These are phyloP conservation scores for Arthrobotrys pseudoclavata DNA, from an alignment of 2,329 filamentous ascomycete genomes.

Conservation along the genomic window DNA sequence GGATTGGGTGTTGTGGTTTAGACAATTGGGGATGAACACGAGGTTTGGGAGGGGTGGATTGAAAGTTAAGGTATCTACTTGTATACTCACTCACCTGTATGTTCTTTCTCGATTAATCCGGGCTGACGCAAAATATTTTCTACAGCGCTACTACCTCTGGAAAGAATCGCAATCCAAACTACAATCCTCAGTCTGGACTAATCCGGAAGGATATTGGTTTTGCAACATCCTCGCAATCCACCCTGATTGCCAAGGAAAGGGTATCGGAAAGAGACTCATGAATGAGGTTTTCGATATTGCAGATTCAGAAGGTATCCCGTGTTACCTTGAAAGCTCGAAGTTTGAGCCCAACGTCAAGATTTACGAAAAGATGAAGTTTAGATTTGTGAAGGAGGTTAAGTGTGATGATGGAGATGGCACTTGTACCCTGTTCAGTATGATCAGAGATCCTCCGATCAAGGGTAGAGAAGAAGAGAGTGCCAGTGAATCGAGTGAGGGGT, in stretches of 20 bases:
- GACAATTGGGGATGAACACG: constrained; percentile 77
- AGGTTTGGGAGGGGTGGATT: constrained; percentile 78
- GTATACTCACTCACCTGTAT: background rate
- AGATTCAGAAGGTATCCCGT: constrained; percentile 75
- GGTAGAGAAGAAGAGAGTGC: constrained; percentile 39
- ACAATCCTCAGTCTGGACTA: constrained; percentile 75
- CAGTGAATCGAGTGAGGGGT: constrained; percentile 20
- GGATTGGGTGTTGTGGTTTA: constrained; percentile 76
- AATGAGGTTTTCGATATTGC: constrained; percentile 74
- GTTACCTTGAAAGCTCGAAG: constrained; percentile 79
- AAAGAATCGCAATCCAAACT: constrained; percentile 75
- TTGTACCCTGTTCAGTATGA: constrained; percentile 71
- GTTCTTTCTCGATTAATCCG: constrained; percentile 39
- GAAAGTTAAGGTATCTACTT: constrained; percentile 70
- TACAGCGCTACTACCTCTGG: constrained; percentile 78
- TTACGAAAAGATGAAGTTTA: constrained; percentile 78
- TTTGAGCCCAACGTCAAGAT: constrained; percentile 78
- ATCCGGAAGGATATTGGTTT: constrained; percentile 79
- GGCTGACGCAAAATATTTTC: constrained; percentile 1
- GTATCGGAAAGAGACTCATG: constrained; percentile 76
- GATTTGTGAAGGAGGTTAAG: constrained; percentile 75
- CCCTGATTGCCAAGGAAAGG: constrained; percentile 75
- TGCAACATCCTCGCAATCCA: constrained; percentile 81
- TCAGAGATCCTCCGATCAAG: constrained; percentile 66
- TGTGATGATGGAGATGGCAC: constrained; percentile 75